phyloP scores from a whole-genome alignment of 306 rosid genomes.

The Oxytropis ochrocephala region DNA sequence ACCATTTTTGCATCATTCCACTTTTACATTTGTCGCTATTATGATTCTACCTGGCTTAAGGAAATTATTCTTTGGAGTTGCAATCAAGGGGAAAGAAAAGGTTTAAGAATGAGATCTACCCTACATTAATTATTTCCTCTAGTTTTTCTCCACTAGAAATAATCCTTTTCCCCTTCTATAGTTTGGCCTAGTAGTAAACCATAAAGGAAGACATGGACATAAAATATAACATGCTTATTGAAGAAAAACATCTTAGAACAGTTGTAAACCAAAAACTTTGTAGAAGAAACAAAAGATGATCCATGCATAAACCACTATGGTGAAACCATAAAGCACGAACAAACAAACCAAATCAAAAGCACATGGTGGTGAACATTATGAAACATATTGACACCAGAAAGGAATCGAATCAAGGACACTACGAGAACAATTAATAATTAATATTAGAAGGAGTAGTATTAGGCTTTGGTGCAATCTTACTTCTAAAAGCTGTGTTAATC shows the following conservation, averaged over 20 bases:
- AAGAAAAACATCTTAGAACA: constrained; percentile 21
- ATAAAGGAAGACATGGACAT: too few relatives aligned
- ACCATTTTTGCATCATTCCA: too few relatives aligned
- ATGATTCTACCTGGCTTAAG: too few relatives aligned
- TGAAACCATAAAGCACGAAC: constrained; percentile 20
- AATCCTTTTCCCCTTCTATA: too few relatives aligned
- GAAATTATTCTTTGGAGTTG: too few relatives aligned
- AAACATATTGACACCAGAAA: constrained; percentile 14
- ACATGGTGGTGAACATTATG: constrained; percentile 27
- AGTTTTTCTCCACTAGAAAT: too few relatives aligned
- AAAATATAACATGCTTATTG: too few relatives aligned
- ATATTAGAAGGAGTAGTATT: background rate
- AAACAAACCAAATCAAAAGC: constrained; percentile 22
- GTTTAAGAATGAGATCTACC: too few relatives aligned
- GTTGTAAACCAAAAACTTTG: constrained; percentile 1
- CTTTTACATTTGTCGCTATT: too few relatives aligned
- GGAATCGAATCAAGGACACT: constrained; percentile 37
- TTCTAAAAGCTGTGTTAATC: constrained; percentile 29
- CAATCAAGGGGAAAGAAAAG: too few relatives aligned
- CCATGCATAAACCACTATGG: background rate
- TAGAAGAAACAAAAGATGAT: constrained; percentile 27
- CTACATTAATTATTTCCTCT: too few relatives aligned
- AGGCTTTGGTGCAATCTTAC: constrained; percentile 26
- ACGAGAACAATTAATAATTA: background rate
- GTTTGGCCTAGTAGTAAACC: too few relatives aligned